Evolutionary conservation across 306 rosid genomes (phyloP).

Genomic region (Fragaria ananassa): DNA sequence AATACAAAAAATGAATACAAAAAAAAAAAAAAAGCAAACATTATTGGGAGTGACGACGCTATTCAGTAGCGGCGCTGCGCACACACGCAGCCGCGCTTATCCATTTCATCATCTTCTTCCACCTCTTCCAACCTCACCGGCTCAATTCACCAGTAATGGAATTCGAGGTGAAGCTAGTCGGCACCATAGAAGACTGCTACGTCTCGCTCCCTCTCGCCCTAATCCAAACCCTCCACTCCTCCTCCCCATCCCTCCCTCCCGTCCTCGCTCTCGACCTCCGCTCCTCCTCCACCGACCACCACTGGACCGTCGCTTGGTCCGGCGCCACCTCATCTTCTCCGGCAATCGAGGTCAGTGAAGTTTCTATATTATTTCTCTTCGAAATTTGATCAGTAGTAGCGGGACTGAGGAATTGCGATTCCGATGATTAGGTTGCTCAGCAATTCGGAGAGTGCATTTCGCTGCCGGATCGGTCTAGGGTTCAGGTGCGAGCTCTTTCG

Average conservation of each 20-base stretch:
- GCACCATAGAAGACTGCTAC: constrained; percentile 59
- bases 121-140: neutral
- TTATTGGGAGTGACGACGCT: neutral
- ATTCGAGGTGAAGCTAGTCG: constrained; percentile 64
- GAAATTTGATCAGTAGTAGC: neutral
- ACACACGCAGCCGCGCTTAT: neutral
- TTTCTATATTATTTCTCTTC: neutral
- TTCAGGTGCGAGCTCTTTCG: constrained; percentile 63
- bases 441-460: constrained; percentile 80
- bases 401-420: neutral
- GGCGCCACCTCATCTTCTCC: constrained; percentile 77
- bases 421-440: constrained; percentile 50
- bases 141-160: constrained; percentile 9
- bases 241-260: constrained; percentile 45
- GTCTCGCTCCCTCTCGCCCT: constrained; percentile 70
- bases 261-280: constrained; percentile 76
- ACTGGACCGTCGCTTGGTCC: constrained; percentile 85
- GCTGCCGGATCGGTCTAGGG: constrained; percentile 45
- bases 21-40: neutral
- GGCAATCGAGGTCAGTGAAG: constrained; percentile 53
- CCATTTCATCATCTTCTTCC: neutral
- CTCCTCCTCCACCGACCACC: constrained; percentile 30
- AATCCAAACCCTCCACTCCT: constrained; percentile 65
- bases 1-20: no score
- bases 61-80: neutral